Base-by-base conservation (phyloP, 148 eudicot genomes). In the Rheum nobile region DNA sequence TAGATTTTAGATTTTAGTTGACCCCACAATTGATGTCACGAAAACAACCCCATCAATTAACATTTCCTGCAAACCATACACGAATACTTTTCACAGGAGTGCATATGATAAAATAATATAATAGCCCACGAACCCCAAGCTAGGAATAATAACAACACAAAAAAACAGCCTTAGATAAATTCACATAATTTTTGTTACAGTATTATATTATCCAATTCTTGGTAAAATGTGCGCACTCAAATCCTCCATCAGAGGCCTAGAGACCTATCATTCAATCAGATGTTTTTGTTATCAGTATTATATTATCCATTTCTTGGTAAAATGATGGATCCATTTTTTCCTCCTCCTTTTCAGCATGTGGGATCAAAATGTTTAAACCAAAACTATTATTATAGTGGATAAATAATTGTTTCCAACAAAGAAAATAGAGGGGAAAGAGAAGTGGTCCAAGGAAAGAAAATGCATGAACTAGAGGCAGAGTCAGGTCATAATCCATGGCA, bases 381-480 rank as follows among this genome's bases (percentile, higher is more conserved):
- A 65, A 65, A 65, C 68, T 16, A 32, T 65, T 65, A 65, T 65
- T 65, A 65, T 32, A 65, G 70, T 31, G 70, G 22, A 65, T 65
- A 65, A 65, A 65, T 65, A 65, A 65, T 65, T 65, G 70, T 34
- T 65, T 65, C 70, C 70, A 65, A 65, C 70, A 5, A 65, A 65
- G 31, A 65, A 65, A 16, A 31, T 32, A 34, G 41, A 61, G n/a
- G 69, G 38, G 32, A 32, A 65, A 65, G 69, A 32, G 21, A 65
- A 65, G 70, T 65, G 70, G 70, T 65, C 70, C 70, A 65, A 32
- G 70, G 0, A 29, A 16, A 13, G 4, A 65, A 32, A 65, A 31
- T 65, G 70, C 70, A 65, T 65, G 70, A 34, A 16, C 70, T 55
- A 55, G 12, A 55, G 10, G 29, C 63, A 31, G 9, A 34, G 70